Conservation (phyloP, 2,329 filamentous ascomycete species). For the Rutstroemia sp. region DNA sequence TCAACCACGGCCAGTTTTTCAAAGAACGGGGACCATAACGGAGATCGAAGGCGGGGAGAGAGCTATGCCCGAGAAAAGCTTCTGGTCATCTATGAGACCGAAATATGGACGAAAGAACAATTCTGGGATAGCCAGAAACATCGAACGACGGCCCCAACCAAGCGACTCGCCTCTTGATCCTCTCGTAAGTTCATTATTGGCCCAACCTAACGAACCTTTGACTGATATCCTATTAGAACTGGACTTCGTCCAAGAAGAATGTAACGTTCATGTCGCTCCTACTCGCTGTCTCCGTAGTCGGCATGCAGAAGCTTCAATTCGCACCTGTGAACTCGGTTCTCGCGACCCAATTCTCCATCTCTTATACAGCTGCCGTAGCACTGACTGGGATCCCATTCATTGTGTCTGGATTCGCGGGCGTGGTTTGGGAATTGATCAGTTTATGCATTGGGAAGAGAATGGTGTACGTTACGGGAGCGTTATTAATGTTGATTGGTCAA, state of each 20-base stretch:
- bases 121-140: too few species aligned
- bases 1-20: background rate
- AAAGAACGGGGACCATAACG: background rate
- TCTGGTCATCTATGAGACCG: background rate
- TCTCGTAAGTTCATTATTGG: background rate
- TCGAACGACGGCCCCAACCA: too few species aligned
- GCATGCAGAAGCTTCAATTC: conserved; percentile 48
- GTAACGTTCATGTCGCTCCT: conserved; percentile 41
- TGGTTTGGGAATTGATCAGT: conserved; percentile 36
- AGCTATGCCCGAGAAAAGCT: background rate
- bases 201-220: too few species aligned
- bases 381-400: conserved; percentile 48
- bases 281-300: conserved; percentile 38
- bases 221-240: conserved; percentile 37
- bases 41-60: background rate
- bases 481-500: conserved; percentile 41
- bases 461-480: conserved; percentile 41
- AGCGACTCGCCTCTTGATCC: background rate
- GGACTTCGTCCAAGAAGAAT: conserved; percentile 48
- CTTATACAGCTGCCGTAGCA: conserved; percentile 41
- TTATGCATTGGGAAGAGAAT: conserved; percentile 46
- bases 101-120: background rate
- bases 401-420: conserved; percentile 39
- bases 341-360: conserved; percentile 35
- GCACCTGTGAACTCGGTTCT: conserved; percentile 41